These are phyloP conservation scores for Podaxis sp. DNA, from an alignment of 768 basidiomycete species.

Conservation along the genomic window DNA sequence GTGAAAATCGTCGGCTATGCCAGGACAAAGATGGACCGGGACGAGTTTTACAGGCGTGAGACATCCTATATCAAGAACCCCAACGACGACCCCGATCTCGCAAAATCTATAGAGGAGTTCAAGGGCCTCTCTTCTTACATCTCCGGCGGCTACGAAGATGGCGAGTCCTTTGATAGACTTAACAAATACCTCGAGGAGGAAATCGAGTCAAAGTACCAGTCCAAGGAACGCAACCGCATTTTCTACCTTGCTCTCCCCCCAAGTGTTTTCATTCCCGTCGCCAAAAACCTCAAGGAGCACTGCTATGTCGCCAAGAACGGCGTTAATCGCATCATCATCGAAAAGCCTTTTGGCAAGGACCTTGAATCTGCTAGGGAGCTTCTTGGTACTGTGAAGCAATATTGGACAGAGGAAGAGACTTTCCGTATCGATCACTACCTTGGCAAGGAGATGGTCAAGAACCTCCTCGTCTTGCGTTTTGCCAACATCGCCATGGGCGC, in stretches of 20 bases:
- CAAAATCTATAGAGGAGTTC: constrained; percentile 76
- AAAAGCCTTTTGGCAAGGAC: constrained; percentile 99
- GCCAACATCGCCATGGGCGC: constrained; percentile 89
- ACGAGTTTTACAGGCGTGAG: constrained; percentile 82
- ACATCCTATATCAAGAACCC: constrained; percentile 84
- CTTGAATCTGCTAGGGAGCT: constrained; percentile 80
- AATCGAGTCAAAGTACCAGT: constrained; percentile 70
- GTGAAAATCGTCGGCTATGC: constrained; percentile 96
- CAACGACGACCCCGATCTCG: constrained; percentile 56
- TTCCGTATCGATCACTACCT: constrained; percentile 99
- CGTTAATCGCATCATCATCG: constrained; percentile 90
- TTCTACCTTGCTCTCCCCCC: constrained; percentile 98
- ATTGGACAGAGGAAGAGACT: constrained; percentile 96
- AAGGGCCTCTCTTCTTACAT: constrained; percentile 79
- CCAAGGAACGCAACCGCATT: constrained; percentile 71
- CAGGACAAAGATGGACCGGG: constrained; percentile 87
- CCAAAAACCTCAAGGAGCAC: constrained; percentile 76
- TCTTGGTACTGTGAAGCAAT: constrained; percentile 72
- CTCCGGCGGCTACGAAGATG: constrained; percentile 86
- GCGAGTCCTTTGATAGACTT: constrained; percentile 72
- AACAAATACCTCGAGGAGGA: constrained; percentile 71
- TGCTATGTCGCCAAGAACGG: constrained; percentile 71
- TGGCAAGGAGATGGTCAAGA: constrained; percentile 99
- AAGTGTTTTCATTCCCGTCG: constrained; percentile 92
- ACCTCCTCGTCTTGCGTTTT: constrained; percentile 92